phyloP scores from a whole-genome alignment of 257 asterid species.

The Gentiana macrophylla region DNA sequence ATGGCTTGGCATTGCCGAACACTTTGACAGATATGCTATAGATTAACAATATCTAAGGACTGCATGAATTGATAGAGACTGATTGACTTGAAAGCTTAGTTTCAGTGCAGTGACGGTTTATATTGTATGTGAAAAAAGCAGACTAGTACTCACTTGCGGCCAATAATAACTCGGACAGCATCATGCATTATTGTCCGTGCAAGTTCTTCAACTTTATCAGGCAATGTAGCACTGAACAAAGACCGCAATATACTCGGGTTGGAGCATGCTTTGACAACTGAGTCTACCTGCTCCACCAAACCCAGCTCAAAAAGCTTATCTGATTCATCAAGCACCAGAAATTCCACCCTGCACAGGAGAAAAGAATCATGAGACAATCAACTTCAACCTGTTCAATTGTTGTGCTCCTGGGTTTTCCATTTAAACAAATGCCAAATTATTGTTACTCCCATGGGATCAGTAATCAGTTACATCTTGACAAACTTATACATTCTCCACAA shows the following conservation, averaged over 20 bases:
- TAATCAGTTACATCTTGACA: too few relatives aligned
- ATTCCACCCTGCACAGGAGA: slow-evolving; percentile 57
- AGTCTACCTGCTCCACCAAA: slow-evolving; percentile 80
- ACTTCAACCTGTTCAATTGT: too few relatives aligned
- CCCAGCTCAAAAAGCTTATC: slow-evolving; percentile 90
- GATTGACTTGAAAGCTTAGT: too few relatives aligned
- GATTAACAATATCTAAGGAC: too few relatives aligned
- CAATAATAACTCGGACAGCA: slow-evolving; percentile 77
- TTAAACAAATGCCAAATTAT: neutral
- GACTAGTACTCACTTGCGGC: slow-evolving; percentile 57
- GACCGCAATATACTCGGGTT: slow-evolving; percentile 81
- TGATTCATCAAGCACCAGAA: slow-evolving; percentile 88
- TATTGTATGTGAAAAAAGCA: neutral
- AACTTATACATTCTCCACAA: too few relatives aligned
- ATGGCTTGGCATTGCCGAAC: too few relatives aligned
- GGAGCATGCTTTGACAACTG: slow-evolving; percentile 92
- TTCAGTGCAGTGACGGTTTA: too few relatives aligned
- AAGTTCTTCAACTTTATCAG: slow-evolving; percentile 81
- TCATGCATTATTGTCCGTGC: slow-evolving; percentile 96
- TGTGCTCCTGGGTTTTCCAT: too few relatives aligned
- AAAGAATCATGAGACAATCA: slow-evolving; percentile 4
- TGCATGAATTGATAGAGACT: too few relatives aligned
- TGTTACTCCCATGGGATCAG: too few relatives aligned
- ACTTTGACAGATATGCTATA: too few relatives aligned
- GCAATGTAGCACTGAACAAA: slow-evolving; percentile 87